phyloP scores from a whole-genome alignment of 495 filamentous ascomycete species.

The Bryoglossum gracile region DNA sequence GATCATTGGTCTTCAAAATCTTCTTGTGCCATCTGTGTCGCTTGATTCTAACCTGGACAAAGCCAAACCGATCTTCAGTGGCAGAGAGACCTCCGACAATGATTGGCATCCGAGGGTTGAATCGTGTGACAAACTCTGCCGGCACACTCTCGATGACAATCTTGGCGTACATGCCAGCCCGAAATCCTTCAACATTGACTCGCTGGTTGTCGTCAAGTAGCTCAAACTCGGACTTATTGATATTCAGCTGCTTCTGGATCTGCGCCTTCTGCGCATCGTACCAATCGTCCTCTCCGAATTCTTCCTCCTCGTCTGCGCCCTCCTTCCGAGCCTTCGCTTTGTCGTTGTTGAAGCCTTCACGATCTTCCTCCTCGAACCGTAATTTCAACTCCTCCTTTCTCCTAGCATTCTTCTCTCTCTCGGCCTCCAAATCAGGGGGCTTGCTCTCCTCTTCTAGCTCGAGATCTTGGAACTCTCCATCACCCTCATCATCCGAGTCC shows the following conservation, averaged over 20 bases:
- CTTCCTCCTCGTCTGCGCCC: constrained; percentile 54
- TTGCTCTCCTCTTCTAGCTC: constrained; percentile 56
- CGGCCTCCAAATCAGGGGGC: constrained; percentile 55
- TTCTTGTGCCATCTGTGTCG: constrained; percentile 98
- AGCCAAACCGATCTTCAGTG: constrained; percentile 92
- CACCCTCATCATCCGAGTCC: constrained; percentile 58
- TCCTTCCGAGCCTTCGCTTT: constrained; percentile 61
- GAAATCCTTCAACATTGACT: constrained; percentile 77
- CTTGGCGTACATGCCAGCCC: constrained; percentile 88
- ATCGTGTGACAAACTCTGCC: constrained; percentile 83
- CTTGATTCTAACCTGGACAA: constrained; percentile 93
- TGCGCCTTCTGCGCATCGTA: constrained; percentile 94
- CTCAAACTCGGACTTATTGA: constrained; percentile 91
- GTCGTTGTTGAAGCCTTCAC: constrained; percentile 84
- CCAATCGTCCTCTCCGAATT: constrained; percentile 97
- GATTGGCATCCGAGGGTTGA: constrained; percentile 77
- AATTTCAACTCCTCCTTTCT: constrained; percentile 91
- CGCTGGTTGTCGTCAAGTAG: constrained; percentile 73
- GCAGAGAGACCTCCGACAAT: constrained; percentile 83
- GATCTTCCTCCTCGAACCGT: constrained; percentile 94
- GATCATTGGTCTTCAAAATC: constrained; percentile 95
- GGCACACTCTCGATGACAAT: constrained; percentile 83
- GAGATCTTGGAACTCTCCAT: constrained; percentile 84
- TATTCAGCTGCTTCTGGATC: constrained; percentile 86
- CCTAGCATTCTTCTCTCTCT: constrained; percentile 84